Conservation (phyloP, 345 rosid genomes). For the Lepidium africanum region DNA sequence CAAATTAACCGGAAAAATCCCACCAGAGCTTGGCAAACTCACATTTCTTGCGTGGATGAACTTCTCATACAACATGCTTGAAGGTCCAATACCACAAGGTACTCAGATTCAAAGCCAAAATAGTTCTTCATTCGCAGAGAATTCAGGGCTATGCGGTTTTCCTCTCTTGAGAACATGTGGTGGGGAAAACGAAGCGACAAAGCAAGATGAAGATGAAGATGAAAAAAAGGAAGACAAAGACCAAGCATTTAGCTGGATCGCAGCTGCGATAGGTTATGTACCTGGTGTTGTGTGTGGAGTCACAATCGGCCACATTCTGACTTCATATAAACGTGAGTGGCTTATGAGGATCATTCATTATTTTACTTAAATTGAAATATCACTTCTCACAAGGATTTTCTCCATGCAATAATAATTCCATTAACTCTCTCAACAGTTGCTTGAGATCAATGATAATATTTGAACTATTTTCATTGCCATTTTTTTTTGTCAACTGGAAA, state of each 20-base stretch:
- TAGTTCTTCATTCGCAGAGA: neutral
- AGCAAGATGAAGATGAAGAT: neutral
- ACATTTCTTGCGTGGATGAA: neutral
- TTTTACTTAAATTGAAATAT: no score
- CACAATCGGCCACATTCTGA: neutral
- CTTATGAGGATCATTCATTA: no score
- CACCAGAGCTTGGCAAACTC: conserved; percentile 4
- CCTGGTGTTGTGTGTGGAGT: neutral
- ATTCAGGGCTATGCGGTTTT: neutral
- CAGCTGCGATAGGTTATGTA: neutral
- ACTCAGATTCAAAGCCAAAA: conserved; percentile 5
- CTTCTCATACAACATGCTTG: neutral
- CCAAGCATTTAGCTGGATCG: neutral
- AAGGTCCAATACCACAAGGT: conserved; percentile 10
- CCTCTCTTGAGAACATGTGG: neutral
- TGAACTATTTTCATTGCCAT: no score
- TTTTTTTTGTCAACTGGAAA: no score
- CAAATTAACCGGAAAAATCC: neutral
- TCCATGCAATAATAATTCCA: no score
- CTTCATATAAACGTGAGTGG: neutral
- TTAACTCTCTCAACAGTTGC: no score
- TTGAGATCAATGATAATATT: no score
- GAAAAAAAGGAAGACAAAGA: neutral
- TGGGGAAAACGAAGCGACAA: neutral
- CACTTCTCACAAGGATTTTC: no score